phyloP scores from a whole-genome alignment of 2,329 filamentous ascomycete genomes.

The Hymenoscyphus fructigenus region DNA sequence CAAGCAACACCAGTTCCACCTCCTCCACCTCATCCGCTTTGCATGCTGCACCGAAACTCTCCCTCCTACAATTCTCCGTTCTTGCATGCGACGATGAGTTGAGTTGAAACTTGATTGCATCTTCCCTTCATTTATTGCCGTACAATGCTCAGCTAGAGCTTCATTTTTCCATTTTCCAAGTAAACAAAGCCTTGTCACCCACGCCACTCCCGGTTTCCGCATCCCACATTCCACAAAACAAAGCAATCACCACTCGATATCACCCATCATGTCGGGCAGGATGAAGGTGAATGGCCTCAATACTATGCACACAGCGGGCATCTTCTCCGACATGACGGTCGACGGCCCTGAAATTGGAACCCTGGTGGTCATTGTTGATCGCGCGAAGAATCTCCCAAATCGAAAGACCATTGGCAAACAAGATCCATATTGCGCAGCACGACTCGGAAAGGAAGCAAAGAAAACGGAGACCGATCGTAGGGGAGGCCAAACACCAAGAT shows the following conservation, averaged over 20 bases:
- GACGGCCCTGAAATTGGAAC: conserved; percentile 94
- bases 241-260: neutral
- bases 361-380: conserved; percentile 85
- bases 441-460: conserved; percentile 93
- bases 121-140: neutral
- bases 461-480: conserved; percentile 93
- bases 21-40: neutral
- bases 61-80: conserved; percentile 1
- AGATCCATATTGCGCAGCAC: conserved; percentile 92
- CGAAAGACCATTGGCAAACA: conserved; percentile 97
- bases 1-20: neutral
- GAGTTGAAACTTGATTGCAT: neutral
- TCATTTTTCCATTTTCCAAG: neutral
- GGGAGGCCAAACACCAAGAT: conserved; percentile 92
- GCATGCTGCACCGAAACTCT: conserved; percentile 4
- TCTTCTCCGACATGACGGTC: conserved; percentile 89
- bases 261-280: conserved; percentile 49
- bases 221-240: neutral
- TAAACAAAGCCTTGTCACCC: conserved; percentile 5
- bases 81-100: neutral
- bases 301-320: conserved; percentile 80
- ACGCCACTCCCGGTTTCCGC: neutral
- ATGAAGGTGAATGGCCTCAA: conserved; percentile 56
- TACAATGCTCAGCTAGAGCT: conserved; percentile 8
- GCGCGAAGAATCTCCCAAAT: conserved; percentile 96